Conservation (phyloP, 2,329 filamentous ascomycete species). For the Pseudovirgaria hyperparasitica region DNA sequence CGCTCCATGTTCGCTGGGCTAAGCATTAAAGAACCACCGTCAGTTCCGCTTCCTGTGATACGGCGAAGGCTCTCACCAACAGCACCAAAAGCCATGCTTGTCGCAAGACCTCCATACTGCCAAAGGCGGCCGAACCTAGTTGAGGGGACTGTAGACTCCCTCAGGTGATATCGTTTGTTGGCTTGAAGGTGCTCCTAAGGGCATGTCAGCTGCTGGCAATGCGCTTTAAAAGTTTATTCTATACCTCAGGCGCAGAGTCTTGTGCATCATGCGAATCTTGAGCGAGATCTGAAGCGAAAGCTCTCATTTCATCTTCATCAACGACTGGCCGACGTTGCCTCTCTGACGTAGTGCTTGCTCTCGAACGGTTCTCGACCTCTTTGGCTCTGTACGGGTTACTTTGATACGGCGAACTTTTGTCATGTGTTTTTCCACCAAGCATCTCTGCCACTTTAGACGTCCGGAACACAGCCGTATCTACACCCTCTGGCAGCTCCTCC, state of each 20-base stretch:
- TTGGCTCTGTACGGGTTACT: constrained; percentile 7
- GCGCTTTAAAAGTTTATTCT: constrained; percentile 1
- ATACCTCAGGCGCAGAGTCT: constrained; percentile 17
- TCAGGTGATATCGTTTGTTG: constrained; percentile 58
- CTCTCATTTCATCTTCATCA: constrained; percentile 27
- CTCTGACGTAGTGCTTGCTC: constrained; percentile 9
- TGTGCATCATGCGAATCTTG: constrained; percentile 25
- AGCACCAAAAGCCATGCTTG: constrained; percentile 89
- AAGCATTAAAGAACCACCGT: constrained; percentile 66
- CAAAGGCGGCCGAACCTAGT: constrained; percentile 77
- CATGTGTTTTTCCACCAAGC: constrained; percentile 34
- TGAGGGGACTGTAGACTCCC: constrained; percentile 82
- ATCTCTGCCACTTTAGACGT: constrained; percentile 45
- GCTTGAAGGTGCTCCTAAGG: too few relatives aligned
- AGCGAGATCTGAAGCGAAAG: constrained; percentile 35
- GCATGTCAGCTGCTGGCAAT: too few relatives aligned
- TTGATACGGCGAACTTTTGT: constrained; percentile 13
- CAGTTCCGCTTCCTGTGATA: constrained; percentile 53
- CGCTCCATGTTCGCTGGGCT: constrained; percentile 87
- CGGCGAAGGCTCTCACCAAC: constrained; percentile 75
- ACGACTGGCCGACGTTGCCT: too few relatives aligned
- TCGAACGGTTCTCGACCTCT: too few relatives aligned
- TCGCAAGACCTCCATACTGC: constrained; percentile 89
- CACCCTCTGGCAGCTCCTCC: constrained; percentile 41
- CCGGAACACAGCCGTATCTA: constrained; percentile 50